phyloP scores from a whole-genome alignment of 2,329 filamentous ascomycete genomes.

The Penicillium sp. region DNA sequence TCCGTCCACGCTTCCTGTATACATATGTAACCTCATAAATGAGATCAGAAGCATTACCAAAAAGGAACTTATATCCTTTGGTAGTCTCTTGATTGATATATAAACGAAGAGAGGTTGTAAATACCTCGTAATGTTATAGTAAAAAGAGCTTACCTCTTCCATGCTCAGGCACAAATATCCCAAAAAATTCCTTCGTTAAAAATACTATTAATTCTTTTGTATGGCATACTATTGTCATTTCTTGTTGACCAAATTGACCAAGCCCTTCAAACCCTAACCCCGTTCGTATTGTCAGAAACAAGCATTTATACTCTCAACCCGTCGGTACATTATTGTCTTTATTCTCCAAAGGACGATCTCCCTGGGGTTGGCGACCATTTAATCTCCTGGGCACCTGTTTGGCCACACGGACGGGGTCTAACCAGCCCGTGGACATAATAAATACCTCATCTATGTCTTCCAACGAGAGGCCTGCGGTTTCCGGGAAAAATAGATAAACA shows the following conservation, averaged over 20 bases:
- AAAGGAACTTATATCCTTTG: no score
- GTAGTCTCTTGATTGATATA: no score
- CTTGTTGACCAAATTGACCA: not conserved
- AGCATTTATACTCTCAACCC: not conserved
- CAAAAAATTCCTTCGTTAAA: no score
- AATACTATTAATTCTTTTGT: no score
- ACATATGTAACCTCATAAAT: no score
- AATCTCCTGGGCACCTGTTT: not conserved
- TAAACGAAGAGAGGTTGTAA: no score
- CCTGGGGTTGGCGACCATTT: not conserved
- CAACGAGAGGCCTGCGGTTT: conserved; percentile 38
- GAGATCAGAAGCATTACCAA: no score
- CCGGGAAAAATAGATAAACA: conserved; percentile 41
- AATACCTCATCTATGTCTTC: conserved; percentile 37
- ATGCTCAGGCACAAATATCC: no score
- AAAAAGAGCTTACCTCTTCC: no score
- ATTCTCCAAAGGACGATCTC: not conserved
- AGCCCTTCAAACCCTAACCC: not conserved
- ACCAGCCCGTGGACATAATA: not conserved
- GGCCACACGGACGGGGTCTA: not conserved
- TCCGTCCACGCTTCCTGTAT: no score
- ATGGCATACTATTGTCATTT: not conserved
- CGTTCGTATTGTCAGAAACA: not conserved
- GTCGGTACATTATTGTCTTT: not conserved
- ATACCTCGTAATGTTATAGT: no score